phyloP scores from a whole-genome alignment of 2,329 filamentous ascomycete species.

The Microcera coccophila region DNA sequence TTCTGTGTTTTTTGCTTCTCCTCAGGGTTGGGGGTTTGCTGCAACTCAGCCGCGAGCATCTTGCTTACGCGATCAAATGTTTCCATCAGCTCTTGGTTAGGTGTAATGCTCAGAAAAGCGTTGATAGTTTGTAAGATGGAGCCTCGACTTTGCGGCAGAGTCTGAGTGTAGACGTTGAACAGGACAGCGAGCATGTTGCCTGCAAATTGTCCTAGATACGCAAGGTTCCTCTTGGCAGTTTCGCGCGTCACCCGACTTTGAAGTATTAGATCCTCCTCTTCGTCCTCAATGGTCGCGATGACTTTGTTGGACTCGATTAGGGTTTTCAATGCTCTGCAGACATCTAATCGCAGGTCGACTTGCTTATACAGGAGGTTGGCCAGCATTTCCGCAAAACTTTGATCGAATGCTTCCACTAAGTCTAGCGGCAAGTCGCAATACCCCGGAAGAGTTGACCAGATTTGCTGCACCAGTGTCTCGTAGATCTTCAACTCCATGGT shows the following conservation, averaged over 20 bases:
- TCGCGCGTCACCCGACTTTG: constrained; percentile 75
- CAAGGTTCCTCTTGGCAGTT: constrained; percentile 72
- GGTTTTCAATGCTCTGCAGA: constrained; percentile 82
- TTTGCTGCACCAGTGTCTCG: constrained; percentile 91
- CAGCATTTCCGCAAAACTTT: constrained; percentile 81
- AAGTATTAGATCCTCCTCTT: constrained; percentile 68
- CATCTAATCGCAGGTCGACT: constrained; percentile 76
- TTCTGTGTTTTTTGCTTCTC: constrained; percentile 62
- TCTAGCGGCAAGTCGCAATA: constrained; percentile 94
- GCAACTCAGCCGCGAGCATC: constrained; percentile 73
- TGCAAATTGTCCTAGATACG: constrained; percentile 74
- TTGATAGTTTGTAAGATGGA: constrained; percentile 94
- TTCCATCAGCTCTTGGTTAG: constrained; percentile 71
- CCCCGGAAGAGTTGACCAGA: constrained; percentile 88
- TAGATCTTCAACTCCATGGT: constrained; percentile 97
- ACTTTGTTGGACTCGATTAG: constrained; percentile 89
- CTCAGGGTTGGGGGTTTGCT: constrained; percentile 45
- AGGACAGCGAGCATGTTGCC: constrained; percentile 90
- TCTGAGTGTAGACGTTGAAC: constrained; percentile 99
- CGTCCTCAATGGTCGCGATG: constrained; percentile 64
- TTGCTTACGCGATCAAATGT: constrained; percentile 84
- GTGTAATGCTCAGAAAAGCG: constrained; percentile 85
- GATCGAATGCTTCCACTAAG: constrained; percentile 71
- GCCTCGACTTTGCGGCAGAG: constrained; percentile 84
- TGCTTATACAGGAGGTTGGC: constrained; percentile 92